Base-by-base conservation (phyloP, 768 basidiomycete genomes). In the Termitomyces sp. region DNA sequence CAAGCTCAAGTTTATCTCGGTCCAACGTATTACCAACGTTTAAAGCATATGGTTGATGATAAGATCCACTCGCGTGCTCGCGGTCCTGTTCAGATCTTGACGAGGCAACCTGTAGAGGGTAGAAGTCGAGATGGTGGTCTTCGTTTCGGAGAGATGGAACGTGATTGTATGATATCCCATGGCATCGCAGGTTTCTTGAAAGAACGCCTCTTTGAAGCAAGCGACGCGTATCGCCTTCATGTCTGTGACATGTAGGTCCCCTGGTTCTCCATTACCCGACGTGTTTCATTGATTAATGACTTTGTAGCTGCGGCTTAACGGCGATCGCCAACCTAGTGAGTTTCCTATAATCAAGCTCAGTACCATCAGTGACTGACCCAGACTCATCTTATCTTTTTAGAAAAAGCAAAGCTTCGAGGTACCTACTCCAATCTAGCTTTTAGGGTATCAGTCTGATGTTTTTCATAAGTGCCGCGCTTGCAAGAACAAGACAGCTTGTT, bases 141-240 rank as follows among this genome's bases (percentile, higher is more conserved):
- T 62, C 94, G 97, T 67, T 99, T 99, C 80, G 97, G 97, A 80
- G 97, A 99, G 82, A 99, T 99, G 97, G 97, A 99, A 70, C 92
- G 94, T 71, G 96, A 98, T 83, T 98, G 97, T 72, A 99, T 99
- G 97, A 96, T 99, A 60, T 97, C 97, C 24, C 97, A 99, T 77
- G 97, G 97, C 70, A 94, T 98, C 62, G 96, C 97, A 47, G 93
- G 85, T 2, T 98, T 98, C 85, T 73, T 98, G 73, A 98, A 98
- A 75, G 97, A 98, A 76, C 88, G 97, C 57, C 78, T 98, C 70
- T 94, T 94, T 65, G 92, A 94, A 69, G 93, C 91, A 31, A 92
- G 90, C 68, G 88, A 94, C 70, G 92, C 92, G 10, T 96, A 96
- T 73, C 87, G 95, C 44, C 74, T 98, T 37, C 95, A 98, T 69